Evolutionary conservation across 441 rosid species (phyloP), one percentile per base, ranked within the genome.

Genomic region (Adansonia gregorii): DNA sequence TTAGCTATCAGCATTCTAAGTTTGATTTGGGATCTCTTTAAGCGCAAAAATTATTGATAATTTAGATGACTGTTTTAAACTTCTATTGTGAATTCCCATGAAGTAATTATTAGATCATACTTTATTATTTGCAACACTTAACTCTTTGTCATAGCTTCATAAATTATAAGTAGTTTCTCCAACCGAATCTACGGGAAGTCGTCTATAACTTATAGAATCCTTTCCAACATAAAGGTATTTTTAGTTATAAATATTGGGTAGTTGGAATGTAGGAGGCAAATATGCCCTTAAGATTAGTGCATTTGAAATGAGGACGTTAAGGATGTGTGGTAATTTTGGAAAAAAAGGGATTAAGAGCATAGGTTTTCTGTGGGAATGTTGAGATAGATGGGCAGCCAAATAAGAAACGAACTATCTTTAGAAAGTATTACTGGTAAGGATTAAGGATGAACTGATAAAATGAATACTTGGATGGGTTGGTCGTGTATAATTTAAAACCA

Each of bases 161-260:
- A 20, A 45, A 20, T 39, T 24, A 65, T 51, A 51, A 51, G 55
- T 51, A 11, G 55, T 51, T 51, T 3, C 55, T 51, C 55, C 55
- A 12, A 51, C n/a, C 60, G 24, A 55, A 17, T 17, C 22, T 55
- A 17, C 7, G 10, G 60, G 19, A 17, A 22, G 22, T 55, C 3
- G 22, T 17, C n/a, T 55, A 17, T 45, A 67, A 43, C 31, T 43
- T 20, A 10, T 67, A 41, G 70, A 66, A 8, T 66, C 15, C 35
- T 46, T 67, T 67, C 72, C n/a, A 43, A 6, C 20, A n/a, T 22
- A 67, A 19, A 45, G 35, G n/a, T 67, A 67, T 20, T 9, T 67
- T 67, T 67, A 17, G 72, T 67, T 46, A 54, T 67, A 67, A 67
- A 20, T 43, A 67, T 67, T 67, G 49, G 69, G 48, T 63, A 31